Evolutionary conservation across 1,139 yeast genomes (phyloP), one percentile per base, ranked within the genome.

Genomic region (Taphrina wiesneri): DNA sequence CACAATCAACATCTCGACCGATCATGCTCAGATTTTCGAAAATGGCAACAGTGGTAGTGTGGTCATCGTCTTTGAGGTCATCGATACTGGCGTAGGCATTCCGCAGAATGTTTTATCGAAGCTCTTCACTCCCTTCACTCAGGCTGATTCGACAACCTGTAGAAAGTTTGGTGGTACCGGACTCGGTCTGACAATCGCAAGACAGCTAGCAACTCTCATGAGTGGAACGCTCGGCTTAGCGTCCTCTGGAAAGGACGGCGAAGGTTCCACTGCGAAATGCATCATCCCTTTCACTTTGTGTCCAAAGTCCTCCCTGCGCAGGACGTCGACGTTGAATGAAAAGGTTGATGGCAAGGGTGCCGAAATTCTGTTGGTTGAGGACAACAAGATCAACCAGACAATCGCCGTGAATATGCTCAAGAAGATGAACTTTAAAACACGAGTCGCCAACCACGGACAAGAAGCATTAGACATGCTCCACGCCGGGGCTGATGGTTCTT

Each of bases 121-220:
- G 52, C 89, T 89, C 74, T 89, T 89, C 73, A 96, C 89, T 73
- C 89, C 93, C 4, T 89, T 89, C 79, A 87, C 96, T 73, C 96
- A 89, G 76, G 96, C 96, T 2, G 96, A 89, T 78, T 96, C 96
- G 61, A 88, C 96, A 1, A 90, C 96, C 0, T 90, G 96, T 0
- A 83, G 96, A 75, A 88, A 88, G 75, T 90, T 90, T 75, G 96
- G 96, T 74, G 96, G 96, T 75, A 90, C 96, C 9, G 93, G 93
- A 68, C 80, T 90, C 62, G 96, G 96, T 28, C 34, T 60, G 30
- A 84, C 87, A 0, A 84, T 84, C 64, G 82, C 86, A 19, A 83
- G 83, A 71, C 83, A 82, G 72, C 76, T 84, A 43, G 83, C 84
- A 0, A 86, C 83, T 66, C 73, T 83, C 39, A 84, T 84, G 87